Evolutionary conservation across 2,329 filamentous ascomycete species (phyloP), one percentile per base, ranked within the genome.

Genomic region (Pseudocercospora pini-densiflorae): DNA sequence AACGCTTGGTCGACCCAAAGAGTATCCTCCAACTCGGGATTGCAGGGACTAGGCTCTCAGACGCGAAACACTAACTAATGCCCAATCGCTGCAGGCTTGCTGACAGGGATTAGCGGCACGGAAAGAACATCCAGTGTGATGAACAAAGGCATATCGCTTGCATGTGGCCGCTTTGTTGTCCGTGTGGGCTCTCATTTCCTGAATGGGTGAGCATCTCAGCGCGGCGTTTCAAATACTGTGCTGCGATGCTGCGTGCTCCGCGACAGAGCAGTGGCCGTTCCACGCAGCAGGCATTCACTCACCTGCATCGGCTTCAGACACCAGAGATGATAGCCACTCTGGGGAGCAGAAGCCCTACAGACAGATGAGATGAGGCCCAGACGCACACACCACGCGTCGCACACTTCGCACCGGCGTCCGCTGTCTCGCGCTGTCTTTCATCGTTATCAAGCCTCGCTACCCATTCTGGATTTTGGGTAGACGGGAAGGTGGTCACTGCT

Each of bases 401-500:
- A 58, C 53, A 45, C 33, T 40, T 27, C 36, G 36, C 59, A 61
- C 45, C 59, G 59, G 59, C 43, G 16, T 33, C 45, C 40, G 58
- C 33, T 47, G 58, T 51, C 40, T 61, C 43, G 21, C 58, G 36
- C 40, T 31, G 58, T 61, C 36, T 58, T 58, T 58, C 16, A 9
- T 40, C 54, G 29, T 23, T 58, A 40, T 58, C 54, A 24, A 33
- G 54, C 54, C 33, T 59, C 59, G 61, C 58, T 33, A 24, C 63
- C 63, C 21, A 33, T 62, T 67, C 51, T 51, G 59, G 57, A 23
- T 19, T 16, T 29, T 54, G 49, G 49, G 49, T 29, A 31, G 62
- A 59, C 62, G 61, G 49, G 53, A 57, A 65, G 24, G 65, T 72
- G 72, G 72, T 70, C 70, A 68, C 68, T 71, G 72, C 72, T 64